phyloP scores from a whole-genome alignment of 805 yeast species.

The Suhomyces sp. region DNA sequence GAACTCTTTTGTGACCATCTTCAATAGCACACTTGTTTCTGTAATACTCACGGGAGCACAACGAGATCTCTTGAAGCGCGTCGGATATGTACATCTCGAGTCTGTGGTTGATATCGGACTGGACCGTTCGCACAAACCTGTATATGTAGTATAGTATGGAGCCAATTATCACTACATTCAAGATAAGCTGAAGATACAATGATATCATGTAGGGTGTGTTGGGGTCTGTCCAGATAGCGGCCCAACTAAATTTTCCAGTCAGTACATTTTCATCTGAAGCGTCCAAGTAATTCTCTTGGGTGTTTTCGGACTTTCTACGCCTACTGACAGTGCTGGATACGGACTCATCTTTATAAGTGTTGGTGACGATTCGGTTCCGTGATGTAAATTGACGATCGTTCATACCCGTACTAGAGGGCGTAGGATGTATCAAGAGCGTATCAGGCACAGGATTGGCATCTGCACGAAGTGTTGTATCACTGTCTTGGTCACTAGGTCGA shows the following conservation, averaged over 20 bases:
- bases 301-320: neutral
- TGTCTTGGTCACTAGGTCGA: neutral
- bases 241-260: neutral
- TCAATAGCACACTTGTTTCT: conserved; percentile 70
- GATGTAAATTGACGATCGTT: neutral
- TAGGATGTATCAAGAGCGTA: neutral
- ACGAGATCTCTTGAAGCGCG: conserved; percentile 58
- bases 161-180: conserved; percentile 53
- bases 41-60: conserved; percentile 66
- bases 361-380: neutral
- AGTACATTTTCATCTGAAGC: neutral
- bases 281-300: neutral
- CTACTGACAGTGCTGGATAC: neutral
- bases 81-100: conserved; percentile 61
- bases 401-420: neutral
- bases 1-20: conserved; percentile 48
- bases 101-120: conserved; percentile 67
- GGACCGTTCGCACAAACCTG: conserved; percentile 53
- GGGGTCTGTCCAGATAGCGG: conserved; percentile 33
- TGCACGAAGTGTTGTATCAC: neutral
- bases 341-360: neutral
- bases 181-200: conserved; percentile 59
- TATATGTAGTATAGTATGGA: conserved; percentile 50
- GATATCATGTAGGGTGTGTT: conserved; percentile 55
- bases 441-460: neutral